Percentiles rank a stretch among this genome's conserved stretches.
These are phyloP conservation scores for Sugiyamaella marilandica DNA, from an alignment of 805 yeast species.

Conservation along the genomic window DNA sequence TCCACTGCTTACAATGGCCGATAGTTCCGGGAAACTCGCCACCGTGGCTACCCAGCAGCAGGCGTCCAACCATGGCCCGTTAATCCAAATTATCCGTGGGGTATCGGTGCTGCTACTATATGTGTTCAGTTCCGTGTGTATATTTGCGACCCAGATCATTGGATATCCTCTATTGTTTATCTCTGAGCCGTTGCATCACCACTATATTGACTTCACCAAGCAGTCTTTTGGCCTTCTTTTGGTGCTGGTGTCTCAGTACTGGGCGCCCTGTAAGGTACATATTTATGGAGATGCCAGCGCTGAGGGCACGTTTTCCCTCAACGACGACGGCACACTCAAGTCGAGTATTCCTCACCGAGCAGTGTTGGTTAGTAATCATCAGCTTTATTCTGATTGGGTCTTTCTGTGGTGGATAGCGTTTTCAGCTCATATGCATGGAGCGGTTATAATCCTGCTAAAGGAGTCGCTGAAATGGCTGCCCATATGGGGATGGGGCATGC, in stretches of 20 bases:
- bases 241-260: constrained; percentile 27
- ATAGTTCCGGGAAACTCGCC: background rate
- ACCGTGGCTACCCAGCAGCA: background rate
- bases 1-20: background rate
- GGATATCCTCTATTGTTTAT: constrained; percentile 29
- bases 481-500: constrained; percentile 82
- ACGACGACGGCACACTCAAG: constrained; percentile 22
- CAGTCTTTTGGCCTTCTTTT: constrained; percentile 31
- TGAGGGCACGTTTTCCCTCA: constrained; percentile 23
- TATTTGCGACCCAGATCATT: constrained; percentile 23
- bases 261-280: constrained; percentile 28
- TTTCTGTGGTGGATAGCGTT: constrained; percentile 83
- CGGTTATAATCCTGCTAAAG: constrained; percentile 70
- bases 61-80: constrained; percentile 1
- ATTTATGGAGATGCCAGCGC: constrained; percentile 28
- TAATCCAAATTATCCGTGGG: constrained; percentile 8
- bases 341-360: constrained; percentile 45
- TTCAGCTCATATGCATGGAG: constrained; percentile 58
- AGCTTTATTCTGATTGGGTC: constrained; percentile 91
- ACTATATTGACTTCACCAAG: constrained; percentile 32
- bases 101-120: constrained; percentile 11
- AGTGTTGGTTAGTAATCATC: constrained; percentile 82
- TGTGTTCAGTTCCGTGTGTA: constrained; percentile 13
- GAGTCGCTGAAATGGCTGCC: constrained; percentile 69
- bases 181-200: constrained; percentile 25